Percentiles rank a stretch among this genome's conserved stretches.
phyloP scores from a whole-genome alignment of 2,329 filamentous ascomycete species.

The Fusarium agapanthi region DNA sequence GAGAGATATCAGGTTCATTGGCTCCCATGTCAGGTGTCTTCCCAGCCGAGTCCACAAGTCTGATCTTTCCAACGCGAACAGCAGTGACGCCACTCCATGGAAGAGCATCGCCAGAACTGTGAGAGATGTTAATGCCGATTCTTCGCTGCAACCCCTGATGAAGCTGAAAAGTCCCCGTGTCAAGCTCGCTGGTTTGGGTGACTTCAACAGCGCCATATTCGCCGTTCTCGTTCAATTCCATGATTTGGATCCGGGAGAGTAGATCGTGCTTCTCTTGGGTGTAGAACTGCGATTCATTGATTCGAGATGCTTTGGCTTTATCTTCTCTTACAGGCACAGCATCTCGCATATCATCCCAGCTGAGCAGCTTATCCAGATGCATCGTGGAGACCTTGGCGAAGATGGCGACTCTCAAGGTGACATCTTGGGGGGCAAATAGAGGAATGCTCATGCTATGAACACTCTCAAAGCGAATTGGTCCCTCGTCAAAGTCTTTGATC shows the following conservation, averaged over 20 bases:
- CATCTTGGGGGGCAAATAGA: constrained; percentile 73
- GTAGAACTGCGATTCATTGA: constrained; percentile 92
- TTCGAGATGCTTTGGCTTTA: constrained; percentile 68
- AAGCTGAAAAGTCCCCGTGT: constrained; percentile 91
- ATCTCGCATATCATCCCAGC: constrained; percentile 99
- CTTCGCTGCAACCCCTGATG: constrained; percentile 94
- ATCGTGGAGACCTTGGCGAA: constrained; percentile 91
- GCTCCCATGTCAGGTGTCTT: constrained; percentile 83
- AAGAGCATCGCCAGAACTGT: constrained; percentile 86
- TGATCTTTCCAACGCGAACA: constrained; percentile 81
- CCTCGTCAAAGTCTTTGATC: constrained; percentile 93
- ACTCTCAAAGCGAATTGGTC: constrained; percentile 91
- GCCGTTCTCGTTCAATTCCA: constrained; percentile 90
- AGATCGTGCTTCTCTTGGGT: constrained; percentile 94
- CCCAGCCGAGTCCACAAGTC: constrained; percentile 83
- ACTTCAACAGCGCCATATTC: constrained; percentile 94
- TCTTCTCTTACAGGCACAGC: constrained; percentile 64
- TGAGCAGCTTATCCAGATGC: constrained; percentile 95
- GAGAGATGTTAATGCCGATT: constrained; percentile 86
- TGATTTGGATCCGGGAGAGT: constrained; percentile 85
- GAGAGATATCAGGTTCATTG: constrained; percentile 74
- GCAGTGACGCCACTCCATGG: constrained; percentile 87
- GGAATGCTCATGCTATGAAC: constrained; percentile 98
- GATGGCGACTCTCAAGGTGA: constrained; percentile 84
- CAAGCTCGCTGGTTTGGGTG: constrained; percentile 82